phyloP scores from a whole-genome alignment of 148 eudicot species.

The Simmondsia chinensis region DNA sequence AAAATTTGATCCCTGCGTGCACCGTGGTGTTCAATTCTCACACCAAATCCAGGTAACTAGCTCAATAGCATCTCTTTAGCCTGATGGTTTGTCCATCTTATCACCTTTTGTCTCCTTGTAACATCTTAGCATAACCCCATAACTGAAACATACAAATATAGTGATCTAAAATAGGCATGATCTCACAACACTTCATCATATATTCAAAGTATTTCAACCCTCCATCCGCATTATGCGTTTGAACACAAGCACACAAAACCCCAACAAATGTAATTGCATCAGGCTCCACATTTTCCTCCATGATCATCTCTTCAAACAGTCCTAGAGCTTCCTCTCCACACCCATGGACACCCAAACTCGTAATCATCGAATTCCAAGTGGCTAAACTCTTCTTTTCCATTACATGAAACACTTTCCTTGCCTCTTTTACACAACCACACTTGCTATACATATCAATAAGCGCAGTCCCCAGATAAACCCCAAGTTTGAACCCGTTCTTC shows the following conservation, averaged over 20 bases:
- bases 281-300: slow-evolving; percentile 30
- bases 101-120: background rate
- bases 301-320: slow-evolving; percentile 41
- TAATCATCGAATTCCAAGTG: slow-evolving; percentile 70
- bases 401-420: slow-evolving; percentile 32
- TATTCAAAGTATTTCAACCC: slow-evolving; percentile 29
- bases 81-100: background rate
- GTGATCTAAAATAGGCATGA: slow-evolving; percentile 42
- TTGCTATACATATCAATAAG: slow-evolving; percentile 76
- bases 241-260: slow-evolving; percentile 53
- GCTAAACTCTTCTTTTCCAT: slow-evolving; percentile 49
- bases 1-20: too few species aligned
- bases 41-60: too few species aligned
- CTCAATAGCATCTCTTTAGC: too few species aligned
- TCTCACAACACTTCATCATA: slow-evolving; percentile 40
- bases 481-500: slow-evolving; percentile 39
- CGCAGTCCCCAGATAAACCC: slow-evolving; percentile 51
- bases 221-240: slow-evolving; percentile 22
- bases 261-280: slow-evolving; percentile 66
- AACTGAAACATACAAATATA: slow-evolving; percentile 36
- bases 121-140: slow-evolving; percentile 18
- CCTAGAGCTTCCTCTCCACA: slow-evolving; percentile 44
- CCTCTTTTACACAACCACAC: slow-evolving; percentile 56
- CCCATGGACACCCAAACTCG: slow-evolving; percentile 67
- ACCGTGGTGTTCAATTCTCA: too few species aligned